A percentile compares a stretch with the other conserved stretches of the same genome.
These are phyloP conservation scores for Claviceps quebecensis DNA, from an alignment of 2,329 filamentous ascomycete species.

Conservation along the genomic window DNA sequence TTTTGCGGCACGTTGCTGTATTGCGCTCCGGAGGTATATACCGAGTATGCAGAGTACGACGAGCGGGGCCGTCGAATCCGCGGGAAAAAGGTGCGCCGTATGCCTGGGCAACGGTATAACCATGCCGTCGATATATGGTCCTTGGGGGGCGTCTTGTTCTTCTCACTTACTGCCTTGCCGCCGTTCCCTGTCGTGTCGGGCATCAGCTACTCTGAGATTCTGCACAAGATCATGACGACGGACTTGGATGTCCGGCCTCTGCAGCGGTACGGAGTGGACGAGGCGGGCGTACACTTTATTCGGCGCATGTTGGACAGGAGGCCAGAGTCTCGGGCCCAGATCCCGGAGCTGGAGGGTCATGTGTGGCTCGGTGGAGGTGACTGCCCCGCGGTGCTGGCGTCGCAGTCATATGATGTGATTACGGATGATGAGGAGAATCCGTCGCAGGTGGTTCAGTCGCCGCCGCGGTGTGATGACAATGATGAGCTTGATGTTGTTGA, in stretches of 20 bases:
- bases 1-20: slow-evolving; percentile 95
- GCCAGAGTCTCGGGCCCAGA: slow-evolving; percentile 61
- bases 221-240: slow-evolving; percentile 74
- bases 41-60: slow-evolving; percentile 54
- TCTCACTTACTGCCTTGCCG: slow-evolving; percentile 61
- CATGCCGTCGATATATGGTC: slow-evolving; percentile 96
- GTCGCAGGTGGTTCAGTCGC: slow-evolving; percentile 35
- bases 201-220: slow-evolving; percentile 63
- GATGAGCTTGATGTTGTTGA: too few relatives aligned
- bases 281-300: slow-evolving; percentile 59
- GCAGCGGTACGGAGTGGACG: slow-evolving; percentile 42
- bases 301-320: slow-evolving; percentile 67
- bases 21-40: slow-evolving; percentile 93
- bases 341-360: slow-evolving; percentile 55
- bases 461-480: too few relatives aligned
- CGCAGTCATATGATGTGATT: slow-evolving; percentile 45
- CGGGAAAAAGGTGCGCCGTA: slow-evolving; percentile 48
- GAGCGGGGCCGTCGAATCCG: slow-evolving; percentile 50
- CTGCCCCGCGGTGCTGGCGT: slow-evolving; percentile 17
- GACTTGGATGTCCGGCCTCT: slow-evolving; percentile 55
- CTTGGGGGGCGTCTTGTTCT: slow-evolving; percentile 82
- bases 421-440: slow-evolving; percentile 45
- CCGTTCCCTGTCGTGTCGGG: slow-evolving; percentile 71
- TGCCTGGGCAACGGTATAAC: slow-evolving; percentile 56
- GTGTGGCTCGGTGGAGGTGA: slow-evolving; percentile 48